phyloP scores from a whole-genome alignment of 148 eudicot genomes.

The Arbutus unedo region DNA sequence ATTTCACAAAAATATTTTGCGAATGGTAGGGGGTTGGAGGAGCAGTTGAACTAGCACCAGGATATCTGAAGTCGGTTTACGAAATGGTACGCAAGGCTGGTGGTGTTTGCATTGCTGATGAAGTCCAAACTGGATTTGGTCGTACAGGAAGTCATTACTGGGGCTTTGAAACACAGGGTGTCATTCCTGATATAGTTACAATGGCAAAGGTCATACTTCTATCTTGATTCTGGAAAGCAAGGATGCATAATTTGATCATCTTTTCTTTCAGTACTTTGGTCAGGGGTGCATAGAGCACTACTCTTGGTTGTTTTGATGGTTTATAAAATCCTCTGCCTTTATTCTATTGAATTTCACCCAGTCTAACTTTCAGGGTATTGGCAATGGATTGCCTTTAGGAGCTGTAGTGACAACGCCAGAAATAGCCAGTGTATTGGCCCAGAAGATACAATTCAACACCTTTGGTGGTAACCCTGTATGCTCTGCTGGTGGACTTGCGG shows the following conservation, averaged over 20 bases:
- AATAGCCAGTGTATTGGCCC: conserved; percentile 82
- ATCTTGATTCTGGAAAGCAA: conserved; percentile 1
- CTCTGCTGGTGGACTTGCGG: conserved; percentile 97
- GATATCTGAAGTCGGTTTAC: conserved; percentile 76
- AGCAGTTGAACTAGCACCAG: conserved; percentile 96
- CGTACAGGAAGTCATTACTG: conserved; percentile 92
- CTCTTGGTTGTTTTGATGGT: background rate
- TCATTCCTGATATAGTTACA: conserved; percentile 85
- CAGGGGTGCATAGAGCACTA: background rate
- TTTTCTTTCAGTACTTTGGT: background rate
- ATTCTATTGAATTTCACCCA: background rate
- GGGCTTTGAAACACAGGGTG: conserved; percentile 90
- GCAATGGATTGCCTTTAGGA: conserved; percentile 92
- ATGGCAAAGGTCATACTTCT: conserved; percentile 74
- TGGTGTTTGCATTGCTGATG: conserved; percentile 92
- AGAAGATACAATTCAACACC: conserved; percentile 91
- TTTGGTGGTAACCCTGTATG: conserved; percentile 99
- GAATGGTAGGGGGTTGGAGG: conserved; percentile 87
- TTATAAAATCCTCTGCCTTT: background rate
- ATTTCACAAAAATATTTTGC: background rate
- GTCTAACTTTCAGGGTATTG: conserved; percentile 70
- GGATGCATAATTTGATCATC: background rate
- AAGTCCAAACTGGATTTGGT: conserved; percentile 95
- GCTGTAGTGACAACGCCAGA: conserved; percentile 99
- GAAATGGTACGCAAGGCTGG: conserved; percentile 89